A percentile compares a stretch with the other conserved stretches of the same genome.
These are phyloP conservation scores for Rhodomyrtus tomentosa DNA, from an alignment of 345 rosid species.

Conservation along the genomic window DNA sequence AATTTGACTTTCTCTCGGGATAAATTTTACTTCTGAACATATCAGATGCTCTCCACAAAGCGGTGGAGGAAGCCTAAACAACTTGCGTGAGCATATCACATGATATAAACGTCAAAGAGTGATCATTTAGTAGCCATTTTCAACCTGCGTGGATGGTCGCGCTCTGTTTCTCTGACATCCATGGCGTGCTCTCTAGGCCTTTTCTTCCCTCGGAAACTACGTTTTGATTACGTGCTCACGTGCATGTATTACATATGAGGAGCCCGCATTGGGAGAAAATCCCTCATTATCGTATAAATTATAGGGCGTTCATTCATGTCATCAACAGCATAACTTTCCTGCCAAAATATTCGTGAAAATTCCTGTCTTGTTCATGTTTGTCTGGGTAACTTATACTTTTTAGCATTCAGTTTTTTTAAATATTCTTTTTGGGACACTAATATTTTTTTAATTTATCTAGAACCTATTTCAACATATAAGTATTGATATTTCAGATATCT, in stretches of 20 bases:
- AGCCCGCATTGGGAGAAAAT: neutral
- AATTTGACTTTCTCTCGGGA: too few species aligned
- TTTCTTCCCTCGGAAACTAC: neutral
- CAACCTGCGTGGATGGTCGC: neutral
- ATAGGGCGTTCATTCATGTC: neutral
- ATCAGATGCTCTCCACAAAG: too few species aligned
- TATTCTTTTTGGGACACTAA: neutral
- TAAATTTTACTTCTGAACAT: too few species aligned
- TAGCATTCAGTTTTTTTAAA: too few species aligned
- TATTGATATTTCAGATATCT: neutral
- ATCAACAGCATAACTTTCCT: neutral
- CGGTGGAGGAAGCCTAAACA: fast-evolving
- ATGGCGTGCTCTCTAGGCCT: neutral
- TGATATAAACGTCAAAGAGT: neutral
- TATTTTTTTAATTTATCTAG: neutral
- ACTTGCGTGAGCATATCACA: fast-evolving
- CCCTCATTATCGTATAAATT: neutral
- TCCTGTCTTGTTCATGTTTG: neutral
- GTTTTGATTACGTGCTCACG: neutral
- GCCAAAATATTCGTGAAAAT: neutral
- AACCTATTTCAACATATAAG: neutral
- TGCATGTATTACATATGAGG: neutral
- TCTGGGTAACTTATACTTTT: neutral
- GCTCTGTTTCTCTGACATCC: neutral
- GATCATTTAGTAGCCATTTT: neutral